Conservation (phyloP, 192 early-diverging fungal genomes). For the Coemansia sp. region DNA sequence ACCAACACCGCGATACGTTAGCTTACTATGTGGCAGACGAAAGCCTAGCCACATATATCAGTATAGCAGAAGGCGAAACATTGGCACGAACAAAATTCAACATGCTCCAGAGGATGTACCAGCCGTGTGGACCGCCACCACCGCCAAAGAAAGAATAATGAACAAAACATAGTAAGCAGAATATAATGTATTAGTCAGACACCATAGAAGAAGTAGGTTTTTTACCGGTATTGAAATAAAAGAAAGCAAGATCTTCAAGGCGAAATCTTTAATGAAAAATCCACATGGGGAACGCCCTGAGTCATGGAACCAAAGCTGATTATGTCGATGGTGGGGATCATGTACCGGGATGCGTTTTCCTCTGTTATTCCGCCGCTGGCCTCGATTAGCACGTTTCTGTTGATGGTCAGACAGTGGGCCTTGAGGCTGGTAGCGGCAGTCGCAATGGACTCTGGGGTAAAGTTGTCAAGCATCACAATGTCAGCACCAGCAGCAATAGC, state of each 20-base stretch:
- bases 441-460: conserved; percentile 69
- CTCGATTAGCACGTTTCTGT: conserved; percentile 77
- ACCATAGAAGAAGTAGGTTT: background rate
- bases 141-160: background rate
- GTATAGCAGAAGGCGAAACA: conserved; percentile 45
- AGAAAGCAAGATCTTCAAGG: conserved; percentile 6
- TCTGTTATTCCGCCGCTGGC: conserved; percentile 95
- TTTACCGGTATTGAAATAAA: background rate
- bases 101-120: conserved; percentile 40
- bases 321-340: conserved; percentile 83
- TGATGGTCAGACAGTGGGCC: conserved; percentile 62
- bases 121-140: conserved; percentile 38
- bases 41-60: conserved; percentile 45
- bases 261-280: conserved; percentile 93
- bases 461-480: conserved; percentile 98
- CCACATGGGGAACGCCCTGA: conserved; percentile 93
- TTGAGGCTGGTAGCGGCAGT: conserved; percentile 73
- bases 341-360: conserved; percentile 77
- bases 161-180: background rate
- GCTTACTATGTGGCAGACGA: conserved; percentile 46
- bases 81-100: conserved; percentile 28
- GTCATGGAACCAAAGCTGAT: conserved; percentile 91
- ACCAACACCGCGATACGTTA: conserved; percentile 55
- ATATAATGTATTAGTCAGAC: background rate
- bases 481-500: conserved; percentile 95